Base-by-base conservation (phyloP, 2,329 filamentous ascomycete species). In the Phoma sp. region DNA sequence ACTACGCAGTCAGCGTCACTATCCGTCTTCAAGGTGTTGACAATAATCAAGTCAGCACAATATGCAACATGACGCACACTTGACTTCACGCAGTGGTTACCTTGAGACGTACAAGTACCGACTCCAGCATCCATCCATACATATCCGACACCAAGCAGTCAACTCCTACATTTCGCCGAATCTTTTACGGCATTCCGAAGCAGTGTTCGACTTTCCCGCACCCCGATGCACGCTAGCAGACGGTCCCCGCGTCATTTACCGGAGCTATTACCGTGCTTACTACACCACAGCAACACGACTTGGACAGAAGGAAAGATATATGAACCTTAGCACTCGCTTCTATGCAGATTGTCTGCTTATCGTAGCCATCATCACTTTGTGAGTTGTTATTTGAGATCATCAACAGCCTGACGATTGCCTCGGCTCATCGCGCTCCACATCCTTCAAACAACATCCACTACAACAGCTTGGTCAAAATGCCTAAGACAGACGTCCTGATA, bases 401-500 rank as follows among this genome's bases (percentile, higher is more conserved):
- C 3, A 3, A 5, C 19, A 24, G 6, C 3, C 8, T 27, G 15
- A 24, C 25, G 9, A 7, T 21, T 37, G 24, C 32, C 15, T 6
- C 32, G 19, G n/a, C 29, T 10, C 6, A 33, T 19, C 21, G 2
- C 5, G 9, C 25, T 9, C 12, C 29, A 13, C 2, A 9, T 27
- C 9, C 13, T 19, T n/a, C n/a, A 9, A 44, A 9, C 4, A 31
- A 6, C 21, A 5, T 9, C 19, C 15, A 12, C n/a, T 31, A 24
- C 25, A 31, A 27, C 12, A n/a, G 25, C 10, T 7, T 24, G 3
- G 15, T 31, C 39, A 74, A 33, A 39, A 69, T 69, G 66, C 60
- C 61, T 12, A 68, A 68, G 48, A 68, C 67, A 58, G 83, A 87
- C 61, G 83, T 88, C 15, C 71, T 88, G 15, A 88, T 88, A 58